These are phyloP conservation scores for Paralagenidium karlingii DNA, from an alignment of 352 stramenopile species.

Conservation along the genomic window DNA sequence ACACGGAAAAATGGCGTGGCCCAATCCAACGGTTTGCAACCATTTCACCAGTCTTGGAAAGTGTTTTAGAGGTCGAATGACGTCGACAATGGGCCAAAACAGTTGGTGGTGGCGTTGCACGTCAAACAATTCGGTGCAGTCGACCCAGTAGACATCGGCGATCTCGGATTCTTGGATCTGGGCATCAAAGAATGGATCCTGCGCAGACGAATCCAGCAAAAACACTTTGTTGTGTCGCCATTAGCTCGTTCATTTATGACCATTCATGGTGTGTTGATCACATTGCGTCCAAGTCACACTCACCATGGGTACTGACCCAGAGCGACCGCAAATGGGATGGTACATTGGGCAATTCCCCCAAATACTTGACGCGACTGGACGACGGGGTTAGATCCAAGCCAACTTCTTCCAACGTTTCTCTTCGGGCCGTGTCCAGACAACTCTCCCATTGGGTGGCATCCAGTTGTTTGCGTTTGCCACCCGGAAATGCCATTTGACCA, in stretches of 20 bases:
- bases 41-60: conserved; percentile 16
- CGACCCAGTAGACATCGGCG: conserved; percentile 70
- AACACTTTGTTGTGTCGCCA: conserved; percentile 30
- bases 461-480: conserved; percentile 53
- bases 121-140: conserved; percentile 66
- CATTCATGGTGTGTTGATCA: too few relatives aligned
- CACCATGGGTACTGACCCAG: conserved; percentile 57
- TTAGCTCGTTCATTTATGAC: not conserved
- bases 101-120: conserved; percentile 36
- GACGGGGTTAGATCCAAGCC: conserved; percentile 41
- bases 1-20: conserved; percentile 45
- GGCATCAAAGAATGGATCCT: conserved; percentile 29
- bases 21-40: conserved; percentile 22
- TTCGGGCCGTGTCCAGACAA: conserved; percentile 46
- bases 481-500: conserved; percentile 69
- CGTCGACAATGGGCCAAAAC: conserved; percentile 42
- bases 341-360: conserved; percentile 8
- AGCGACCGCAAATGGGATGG: conserved; percentile 50
- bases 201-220: conserved; percentile 35
- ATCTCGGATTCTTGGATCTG: conserved; percentile 56
- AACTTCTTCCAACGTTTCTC: conserved; percentile 76
- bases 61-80: conserved; percentile 21
- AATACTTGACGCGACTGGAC: conserved; percentile 8
- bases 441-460: conserved; percentile 53
- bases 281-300: not conserved